Conservation (phyloP, 768 basidiomycete genomes). For the Neoboletus magnificus region DNA sequence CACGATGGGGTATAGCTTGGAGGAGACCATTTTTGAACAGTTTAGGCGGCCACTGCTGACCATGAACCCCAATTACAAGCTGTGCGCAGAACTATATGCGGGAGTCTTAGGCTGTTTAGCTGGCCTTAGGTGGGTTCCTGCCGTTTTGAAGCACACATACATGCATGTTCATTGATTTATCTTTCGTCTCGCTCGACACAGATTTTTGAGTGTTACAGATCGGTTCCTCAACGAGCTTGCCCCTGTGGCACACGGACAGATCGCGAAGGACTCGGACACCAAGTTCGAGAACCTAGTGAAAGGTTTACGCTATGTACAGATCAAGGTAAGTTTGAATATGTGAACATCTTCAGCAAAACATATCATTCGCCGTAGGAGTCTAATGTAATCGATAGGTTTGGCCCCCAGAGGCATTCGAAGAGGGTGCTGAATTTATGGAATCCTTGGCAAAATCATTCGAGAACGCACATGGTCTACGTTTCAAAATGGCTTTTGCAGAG, state of each 20-base stretch:
- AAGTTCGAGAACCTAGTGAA: conserved; percentile 83
- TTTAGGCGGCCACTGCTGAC: conserved; percentile 63
- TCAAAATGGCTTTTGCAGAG: conserved; percentile 86
- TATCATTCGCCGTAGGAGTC: neutral
- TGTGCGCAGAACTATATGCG: conserved; percentile 81
- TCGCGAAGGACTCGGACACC: conserved; percentile 75
- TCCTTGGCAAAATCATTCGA: conserved; percentile 79
- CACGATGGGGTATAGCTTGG: conserved; percentile 72
- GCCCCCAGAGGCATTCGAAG: conserved; percentile 90
- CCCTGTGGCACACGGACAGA: conserved; percentile 70
- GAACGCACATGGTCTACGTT: conserved; percentile 74
- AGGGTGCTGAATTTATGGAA: conserved; percentile 88
- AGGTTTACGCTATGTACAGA: conserved; percentile 76
- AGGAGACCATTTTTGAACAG: conserved; percentile 86
- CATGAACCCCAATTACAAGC: conserved; percentile 71
- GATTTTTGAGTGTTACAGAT: conserved; percentile 92
- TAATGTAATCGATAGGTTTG: conserved; percentile 58
- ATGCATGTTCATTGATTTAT: neutral
- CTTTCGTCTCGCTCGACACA: conserved; percentile 24
- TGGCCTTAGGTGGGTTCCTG: conserved; percentile 60
- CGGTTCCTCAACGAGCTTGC: conserved; percentile 78
- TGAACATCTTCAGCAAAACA: neutral
- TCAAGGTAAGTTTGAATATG: conserved; percentile 52
- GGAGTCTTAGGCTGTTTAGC: conserved; percentile 82
- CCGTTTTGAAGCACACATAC: neutral